Evolutionary conservation across 2,329 filamentous ascomycete genomes (phyloP).

Genomic region (Talaromyces sp.): DNA sequence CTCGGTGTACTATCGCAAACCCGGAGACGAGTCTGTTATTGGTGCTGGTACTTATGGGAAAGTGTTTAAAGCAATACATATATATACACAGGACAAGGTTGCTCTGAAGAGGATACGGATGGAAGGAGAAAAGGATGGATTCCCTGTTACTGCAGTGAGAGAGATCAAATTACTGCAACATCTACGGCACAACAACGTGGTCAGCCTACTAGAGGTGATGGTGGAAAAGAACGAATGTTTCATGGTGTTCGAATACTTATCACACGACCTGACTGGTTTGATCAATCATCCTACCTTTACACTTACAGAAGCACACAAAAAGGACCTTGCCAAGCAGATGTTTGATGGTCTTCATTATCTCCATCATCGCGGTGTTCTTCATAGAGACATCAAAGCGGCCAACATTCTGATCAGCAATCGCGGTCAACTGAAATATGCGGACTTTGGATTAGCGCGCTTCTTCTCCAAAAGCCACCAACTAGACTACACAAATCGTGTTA

Average conservation of each 20-base stretch:
- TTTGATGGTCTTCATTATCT: constrained; percentile 93
- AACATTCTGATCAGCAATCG: constrained; percentile 92
- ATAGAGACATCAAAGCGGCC: constrained; percentile 96
- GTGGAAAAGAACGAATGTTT: constrained; percentile 98
- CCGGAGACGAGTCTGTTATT: constrained; percentile 94
- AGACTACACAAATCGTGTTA: constrained; percentile 97
- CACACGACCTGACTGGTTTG: constrained; percentile 89
- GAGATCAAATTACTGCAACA: constrained; percentile 97
- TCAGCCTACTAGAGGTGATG: constrained; percentile 94
- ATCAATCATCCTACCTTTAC: constrained; percentile 92
- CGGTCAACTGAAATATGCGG: constrained; percentile 84
- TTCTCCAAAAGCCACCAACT: constrained; percentile 87
- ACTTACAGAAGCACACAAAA: constrained; percentile 79
- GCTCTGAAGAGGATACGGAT: constrained; percentile 98
- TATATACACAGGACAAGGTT: constrained; percentile 69
- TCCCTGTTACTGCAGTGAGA: constrained; percentile 91
- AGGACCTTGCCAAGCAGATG: constrained; percentile 85
- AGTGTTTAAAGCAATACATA: constrained; percentile 85
- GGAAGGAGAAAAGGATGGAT: constrained; percentile 99
- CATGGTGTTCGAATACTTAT: constrained; percentile 98
- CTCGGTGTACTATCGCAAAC: constrained; percentile 90
- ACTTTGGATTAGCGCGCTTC: constrained; percentile 93
- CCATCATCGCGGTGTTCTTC: constrained; percentile 85
- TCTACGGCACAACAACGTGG: constrained; percentile 79
- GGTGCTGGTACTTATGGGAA: constrained; percentile 94